Base-by-base conservation (phyloP, 805 yeast genomes). In the Teunomyces gatunensis region DNA sequence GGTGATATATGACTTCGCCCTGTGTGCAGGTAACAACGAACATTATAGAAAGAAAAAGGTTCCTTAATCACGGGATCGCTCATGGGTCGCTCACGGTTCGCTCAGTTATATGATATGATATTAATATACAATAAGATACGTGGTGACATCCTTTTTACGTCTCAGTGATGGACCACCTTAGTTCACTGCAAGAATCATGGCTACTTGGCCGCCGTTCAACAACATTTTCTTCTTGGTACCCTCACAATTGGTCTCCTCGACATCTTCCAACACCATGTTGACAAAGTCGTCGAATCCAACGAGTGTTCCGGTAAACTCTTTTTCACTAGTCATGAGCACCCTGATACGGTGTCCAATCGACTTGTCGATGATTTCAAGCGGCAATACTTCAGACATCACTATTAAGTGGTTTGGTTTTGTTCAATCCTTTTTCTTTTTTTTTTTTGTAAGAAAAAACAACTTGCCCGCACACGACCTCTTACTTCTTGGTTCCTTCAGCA, bases 211-310 rank as follows among this genome's bases (percentile, higher is more conserved):
- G 6, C 91, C 90, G 63, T 85, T 85, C 55, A 87, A 71, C 39
- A 87, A 71, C 79, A 87, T 82, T 57, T 75, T 79, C 48, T 84
- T 76, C 36, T 73, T 68, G 47, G 64, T 60, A 4, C 77, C 77
- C 30, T 74, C 75, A 36, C 65, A 69, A 45, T 75, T 79, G 3
- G 60, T 60, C 47, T 88, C 96, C 6, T 77, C 77, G 32, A 86
- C 97, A 57, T 91, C 84, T 56, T 87, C 87, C 45, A 94, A 75
- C 9, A 94, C 96, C 67, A 91, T 83, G 62, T 89, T 94, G 50
- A 94, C 97, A 58, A 85, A 92, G 67, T 94, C 98, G 64, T 94
- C 99, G 65, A 92, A 92, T 1, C 98, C 98, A 25, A 86, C 80
- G 44, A 94, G 73, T 3, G 83, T 88, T 1, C 99, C 99, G n/a